Percentiles rank a stretch among this genome's conserved stretches.
Evolutionary conservation across 257 asterid species (phyloP).

Genomic region (Capsicum pubescens): DNA sequence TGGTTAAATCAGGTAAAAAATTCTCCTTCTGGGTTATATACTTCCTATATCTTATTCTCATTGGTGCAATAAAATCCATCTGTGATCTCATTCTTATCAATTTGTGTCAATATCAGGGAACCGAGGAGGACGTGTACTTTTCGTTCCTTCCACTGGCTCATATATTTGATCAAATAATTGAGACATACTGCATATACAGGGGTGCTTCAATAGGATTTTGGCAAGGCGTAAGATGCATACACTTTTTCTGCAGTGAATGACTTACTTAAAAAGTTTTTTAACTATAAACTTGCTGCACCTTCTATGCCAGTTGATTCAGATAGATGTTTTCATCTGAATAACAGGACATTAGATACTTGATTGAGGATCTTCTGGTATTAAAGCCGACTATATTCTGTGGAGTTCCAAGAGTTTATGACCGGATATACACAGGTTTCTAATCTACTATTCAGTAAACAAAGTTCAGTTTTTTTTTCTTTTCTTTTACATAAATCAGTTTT

Average conservation of each 20-base stretch:
- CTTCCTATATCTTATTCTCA: not conserved
- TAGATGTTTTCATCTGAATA: constrained; percentile 18
- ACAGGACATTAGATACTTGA: constrained; percentile 87
- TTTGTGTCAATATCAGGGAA: constrained; percentile 48
- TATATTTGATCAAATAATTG: constrained; percentile 84
- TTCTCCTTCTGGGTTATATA: not conserved
- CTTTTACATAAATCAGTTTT: too few species aligned
- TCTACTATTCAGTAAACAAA: not conserved
- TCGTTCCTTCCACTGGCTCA: constrained; percentile 97
- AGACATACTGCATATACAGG: constrained; percentile 64
- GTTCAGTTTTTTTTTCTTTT: too few species aligned
- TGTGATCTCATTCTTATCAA: not conserved
- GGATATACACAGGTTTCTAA: constrained; percentile 72
- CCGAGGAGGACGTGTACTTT: constrained; percentile 76
- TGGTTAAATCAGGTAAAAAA: not conserved
- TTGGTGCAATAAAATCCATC: not conserved
- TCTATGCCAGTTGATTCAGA: not conserved
- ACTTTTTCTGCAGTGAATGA: not conserved
- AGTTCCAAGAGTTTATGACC: constrained; percentile 89
- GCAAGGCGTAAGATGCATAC: constrained; percentile 78
- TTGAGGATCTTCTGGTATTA: constrained; percentile 80
- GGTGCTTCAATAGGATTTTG: constrained; percentile 93
- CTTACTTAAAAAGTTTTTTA: not conserved
- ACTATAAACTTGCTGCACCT: too few species aligned
- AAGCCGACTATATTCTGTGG: constrained; percentile 92